Conservation (phyloP, 2,329 filamentous ascomycete genomes). For the Aspergillus sp. region DNA sequence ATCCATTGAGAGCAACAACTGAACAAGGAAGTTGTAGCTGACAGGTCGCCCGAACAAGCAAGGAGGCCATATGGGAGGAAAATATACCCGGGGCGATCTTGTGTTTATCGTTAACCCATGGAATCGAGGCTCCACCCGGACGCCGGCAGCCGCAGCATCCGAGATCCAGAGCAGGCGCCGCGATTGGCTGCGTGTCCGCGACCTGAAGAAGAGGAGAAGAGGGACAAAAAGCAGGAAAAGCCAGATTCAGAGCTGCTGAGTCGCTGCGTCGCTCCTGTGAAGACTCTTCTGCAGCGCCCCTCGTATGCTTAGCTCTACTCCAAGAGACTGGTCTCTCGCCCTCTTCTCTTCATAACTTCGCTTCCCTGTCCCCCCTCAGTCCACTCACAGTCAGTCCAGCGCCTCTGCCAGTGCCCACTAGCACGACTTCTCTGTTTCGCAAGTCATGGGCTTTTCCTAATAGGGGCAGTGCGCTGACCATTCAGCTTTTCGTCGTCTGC, state of each 20-base stretch:
- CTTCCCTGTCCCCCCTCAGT: not conserved
- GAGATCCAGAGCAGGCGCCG: slow-evolving; percentile 13
- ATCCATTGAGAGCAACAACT: slow-evolving; percentile 4
- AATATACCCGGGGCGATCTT: slow-evolving; percentile 7
- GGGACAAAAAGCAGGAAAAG: not conserved
- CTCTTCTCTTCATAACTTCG: slow-evolving; percentile 13
- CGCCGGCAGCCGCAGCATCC: slow-evolving; percentile 19
- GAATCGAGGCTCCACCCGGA: slow-evolving; percentile 15
- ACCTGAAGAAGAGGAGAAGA: not conserved
- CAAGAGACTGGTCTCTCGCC: not conserved
- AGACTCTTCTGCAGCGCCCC: too few species aligned
- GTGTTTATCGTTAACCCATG: slow-evolving; percentile 2
- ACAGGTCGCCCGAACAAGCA: slow-evolving; percentile 10
- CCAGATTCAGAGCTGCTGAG: not conserved
- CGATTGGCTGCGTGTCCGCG: not conserved
- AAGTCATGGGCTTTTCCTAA: slow-evolving; percentile 25
- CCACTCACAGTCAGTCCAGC: not conserved
- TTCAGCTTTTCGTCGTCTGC: slow-evolving; percentile 22
- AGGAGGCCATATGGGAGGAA: slow-evolving; percentile 11
- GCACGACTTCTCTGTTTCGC: not conserved
- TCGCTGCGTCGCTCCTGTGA: not conserved
- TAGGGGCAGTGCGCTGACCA: slow-evolving; percentile 29
- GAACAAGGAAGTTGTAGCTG: not conserved
- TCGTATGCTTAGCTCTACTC: not conserved
- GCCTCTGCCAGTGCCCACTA: not conserved